Conservation (phyloP, 2,329 filamentous ascomycete genomes). For the Falciphora oryzae region DNA sequence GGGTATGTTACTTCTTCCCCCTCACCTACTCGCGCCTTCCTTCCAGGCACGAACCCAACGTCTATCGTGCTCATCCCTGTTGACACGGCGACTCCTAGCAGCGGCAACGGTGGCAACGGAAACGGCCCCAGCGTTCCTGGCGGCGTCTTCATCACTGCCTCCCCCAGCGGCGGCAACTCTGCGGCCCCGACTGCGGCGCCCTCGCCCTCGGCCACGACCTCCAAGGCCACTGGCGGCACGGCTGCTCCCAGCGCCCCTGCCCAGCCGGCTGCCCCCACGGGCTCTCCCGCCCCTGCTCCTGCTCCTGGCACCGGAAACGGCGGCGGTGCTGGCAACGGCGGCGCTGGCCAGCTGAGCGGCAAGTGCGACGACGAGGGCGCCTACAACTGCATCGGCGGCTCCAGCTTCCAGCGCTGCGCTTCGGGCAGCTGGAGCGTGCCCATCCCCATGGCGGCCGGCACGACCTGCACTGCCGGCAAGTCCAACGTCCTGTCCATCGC, state of each 20-base stretch:
- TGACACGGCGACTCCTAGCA: neutral
- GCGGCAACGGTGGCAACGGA: neutral
- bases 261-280: neutral
- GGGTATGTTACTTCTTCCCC: neutral
- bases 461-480: constrained; percentile 33
- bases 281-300: constrained; percentile 17
- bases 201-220: constrained; percentile 10
- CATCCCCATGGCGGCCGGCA: constrained; percentile 47
- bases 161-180: constrained; percentile 16
- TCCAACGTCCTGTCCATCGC: constrained; percentile 6
- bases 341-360: constrained; percentile 7
- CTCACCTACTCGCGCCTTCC: neutral
- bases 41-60: neutral
- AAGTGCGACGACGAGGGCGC: constrained; percentile 47
- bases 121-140: constrained; percentile 25
- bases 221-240: constrained; percentile 7
- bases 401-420: constrained; percentile 57
- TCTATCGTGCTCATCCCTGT: constrained; percentile 5
- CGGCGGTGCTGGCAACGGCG: too few species aligned
- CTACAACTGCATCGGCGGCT: constrained; percentile 52
- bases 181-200: constrained; percentile 4
- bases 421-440: constrained; percentile 47
- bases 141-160: constrained; percentile 36
- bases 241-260: neutral
- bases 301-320: constrained; percentile 20